Evolutionary conservation across 78 protist genomes (phyloP).

Genomic region (Mastigamoeba balamuthi): DNA sequence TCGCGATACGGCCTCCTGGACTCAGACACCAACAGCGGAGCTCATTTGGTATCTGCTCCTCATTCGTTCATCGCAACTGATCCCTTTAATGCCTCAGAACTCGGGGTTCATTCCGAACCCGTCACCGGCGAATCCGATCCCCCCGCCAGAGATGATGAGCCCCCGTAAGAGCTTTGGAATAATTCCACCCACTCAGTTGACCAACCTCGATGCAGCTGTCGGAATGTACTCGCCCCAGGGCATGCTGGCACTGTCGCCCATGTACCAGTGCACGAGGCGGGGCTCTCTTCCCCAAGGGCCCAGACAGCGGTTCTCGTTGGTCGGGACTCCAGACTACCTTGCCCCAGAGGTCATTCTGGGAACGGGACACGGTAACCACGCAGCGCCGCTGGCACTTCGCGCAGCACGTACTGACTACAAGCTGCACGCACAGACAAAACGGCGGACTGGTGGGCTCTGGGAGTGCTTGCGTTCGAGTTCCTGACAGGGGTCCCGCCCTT

Average conservation of each 20-base stretch:
- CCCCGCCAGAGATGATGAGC: neutral
- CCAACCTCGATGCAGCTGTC: neutral
- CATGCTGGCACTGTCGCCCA: neutral
- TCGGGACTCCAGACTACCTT: neutral
- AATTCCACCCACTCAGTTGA: neutral
- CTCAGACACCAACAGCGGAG: neutral
- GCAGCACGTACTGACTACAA: neutral
- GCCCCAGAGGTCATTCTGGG: constrained; percentile 78
- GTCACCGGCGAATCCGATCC: neutral
- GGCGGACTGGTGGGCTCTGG: neutral
- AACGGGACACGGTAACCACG: neutral
- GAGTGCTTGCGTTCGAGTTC: neutral
- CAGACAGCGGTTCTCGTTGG: neutral
- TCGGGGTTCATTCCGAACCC: neutral
- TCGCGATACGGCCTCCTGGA: constrained; percentile 49
- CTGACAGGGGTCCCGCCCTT: constrained; percentile 49
- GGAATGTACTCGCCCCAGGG: neutral
- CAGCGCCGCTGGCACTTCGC: neutral
- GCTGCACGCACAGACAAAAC: neutral
- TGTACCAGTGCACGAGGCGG: neutral
- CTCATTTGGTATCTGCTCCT: neutral
- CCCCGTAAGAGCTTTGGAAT: neutral
- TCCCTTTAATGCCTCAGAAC: too few species aligned
- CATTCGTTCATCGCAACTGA: too few species aligned
- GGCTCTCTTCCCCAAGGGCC: neutral